Percentiles rank a stretch among this genome's conserved stretches.
These are phyloP conservation scores for Diaporthe eres DNA, from an alignment of 2,329 filamentous ascomycete genomes.

Conservation along the genomic window DNA sequence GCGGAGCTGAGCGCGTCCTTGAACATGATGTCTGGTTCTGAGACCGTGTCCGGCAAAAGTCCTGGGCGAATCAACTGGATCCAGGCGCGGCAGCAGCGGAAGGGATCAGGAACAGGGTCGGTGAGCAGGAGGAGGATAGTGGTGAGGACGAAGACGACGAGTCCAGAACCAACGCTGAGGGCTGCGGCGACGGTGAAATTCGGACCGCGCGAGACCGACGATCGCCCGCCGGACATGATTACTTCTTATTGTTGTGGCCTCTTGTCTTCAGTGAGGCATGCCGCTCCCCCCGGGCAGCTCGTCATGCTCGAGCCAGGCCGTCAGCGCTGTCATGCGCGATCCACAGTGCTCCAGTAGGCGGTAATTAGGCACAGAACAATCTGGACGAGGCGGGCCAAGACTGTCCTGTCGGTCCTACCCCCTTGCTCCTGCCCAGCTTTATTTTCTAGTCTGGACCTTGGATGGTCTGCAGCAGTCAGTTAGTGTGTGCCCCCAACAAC, in stretches of 20 bases:
- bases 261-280: background rate
- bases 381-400: slow-evolving; percentile 7
- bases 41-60: slow-evolving; percentile 8
- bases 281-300: background rate
- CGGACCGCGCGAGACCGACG: background rate
- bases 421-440: slow-evolving; percentile 2
- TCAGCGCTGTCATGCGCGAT: slow-evolving; percentile 20
- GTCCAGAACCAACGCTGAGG: background rate
- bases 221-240: slow-evolving; percentile 15
- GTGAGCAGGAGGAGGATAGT: background rate
- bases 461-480: background rate
- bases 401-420: slow-evolving; percentile 27
- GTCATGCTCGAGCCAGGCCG: slow-evolving; percentile 2
- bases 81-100: slow-evolving; percentile 26
- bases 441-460: background rate
- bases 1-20: slow-evolving; percentile 40
- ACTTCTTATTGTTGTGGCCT: slow-evolving; percentile 1
- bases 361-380: slow-evolving; percentile 20
- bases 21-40: slow-evolving; percentile 39
- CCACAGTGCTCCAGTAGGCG: slow-evolving; percentile 25
- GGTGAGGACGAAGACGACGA: background rate
- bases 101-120: background rate
- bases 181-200: background rate
- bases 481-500: background rate
- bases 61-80: slow-evolving; percentile 23